These are phyloP conservation scores for Zygosaccharomyces lentus DNA, from an alignment of 805 yeast genomes.

Conservation along the genomic window DNA sequence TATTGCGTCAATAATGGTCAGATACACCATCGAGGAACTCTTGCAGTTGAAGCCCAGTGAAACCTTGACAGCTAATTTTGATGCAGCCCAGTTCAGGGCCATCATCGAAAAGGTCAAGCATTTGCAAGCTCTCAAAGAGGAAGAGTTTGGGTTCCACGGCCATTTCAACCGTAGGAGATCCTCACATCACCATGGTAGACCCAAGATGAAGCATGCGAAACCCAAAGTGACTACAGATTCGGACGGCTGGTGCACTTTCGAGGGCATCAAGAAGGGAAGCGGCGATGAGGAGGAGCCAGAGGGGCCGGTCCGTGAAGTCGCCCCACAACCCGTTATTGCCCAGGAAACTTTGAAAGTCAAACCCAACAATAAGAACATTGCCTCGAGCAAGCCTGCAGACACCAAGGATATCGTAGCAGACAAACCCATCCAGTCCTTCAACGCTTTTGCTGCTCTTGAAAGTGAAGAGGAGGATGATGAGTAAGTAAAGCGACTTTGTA, in stretches of 20 bases:
- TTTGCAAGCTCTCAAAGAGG: slow-evolving; percentile 35
- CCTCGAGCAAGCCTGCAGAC: slow-evolving; percentile 70
- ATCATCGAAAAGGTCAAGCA: slow-evolving; percentile 65
- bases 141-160: slow-evolving; percentile 34
- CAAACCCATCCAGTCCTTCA: slow-evolving; percentile 61
- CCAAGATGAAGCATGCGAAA: slow-evolving; percentile 55
- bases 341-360: slow-evolving; percentile 53
- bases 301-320: slow-evolving; percentile 36
- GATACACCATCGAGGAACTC: slow-evolving; percentile 71
- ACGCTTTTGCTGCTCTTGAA: slow-evolving; percentile 77
- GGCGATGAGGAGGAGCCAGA: slow-evolving; percentile 42
- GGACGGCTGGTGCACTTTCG: slow-evolving; percentile 80
- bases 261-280: slow-evolving; percentile 37
- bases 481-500: slow-evolving; percentile 5
- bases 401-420: slow-evolving; percentile 68
- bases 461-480: slow-evolving; percentile 51
- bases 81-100: slow-evolving; percentile 58
- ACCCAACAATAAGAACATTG: slow-evolving; percentile 71
- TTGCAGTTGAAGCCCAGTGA: slow-evolving; percentile 53
- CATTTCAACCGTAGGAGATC: slow-evolving; percentile 59
- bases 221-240: slow-evolving; percentile 55
- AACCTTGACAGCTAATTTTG: slow-evolving; percentile 56
- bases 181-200: slow-evolving; percentile 47
- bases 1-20: slow-evolving; percentile 38
- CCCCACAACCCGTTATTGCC: slow-evolving; percentile 28